Conservation (phyloP, 23 red algal species). For the Porphyridium purpureum region DNA sequence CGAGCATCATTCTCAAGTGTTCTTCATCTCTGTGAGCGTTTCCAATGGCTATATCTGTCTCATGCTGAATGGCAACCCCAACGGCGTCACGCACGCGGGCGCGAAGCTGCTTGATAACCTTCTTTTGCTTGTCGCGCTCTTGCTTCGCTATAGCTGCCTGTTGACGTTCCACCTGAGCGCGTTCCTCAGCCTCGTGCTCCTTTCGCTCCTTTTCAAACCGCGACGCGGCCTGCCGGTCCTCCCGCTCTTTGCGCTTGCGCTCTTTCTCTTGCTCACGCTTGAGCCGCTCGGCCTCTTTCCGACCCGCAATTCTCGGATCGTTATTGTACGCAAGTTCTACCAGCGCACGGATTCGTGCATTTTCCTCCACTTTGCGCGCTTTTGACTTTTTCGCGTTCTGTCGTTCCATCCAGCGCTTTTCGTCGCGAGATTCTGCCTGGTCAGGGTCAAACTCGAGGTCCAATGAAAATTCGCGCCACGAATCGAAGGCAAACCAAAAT, state of each 20-base stretch:
- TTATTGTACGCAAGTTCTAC: constrained; percentile 59
- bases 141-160: constrained; percentile 10
- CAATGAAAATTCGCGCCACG: constrained; percentile 67
- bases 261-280: not conserved
- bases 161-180: constrained; percentile 8
- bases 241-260: not conserved
- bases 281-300: constrained; percentile 8
- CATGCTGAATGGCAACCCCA: too few species aligned
- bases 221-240: constrained; percentile 16
- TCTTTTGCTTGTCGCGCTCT: constrained; percentile 28
- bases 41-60: too few species aligned
- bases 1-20: not conserved
- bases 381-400: constrained; percentile 53
- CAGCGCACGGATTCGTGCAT: constrained; percentile 29
- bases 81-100: not conserved
- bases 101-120: not conserved
- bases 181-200: constrained; percentile 21
- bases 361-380: constrained; percentile 28
- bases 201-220: constrained; percentile 15
- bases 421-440: constrained; percentile 58
- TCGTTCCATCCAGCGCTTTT: constrained; percentile 72
- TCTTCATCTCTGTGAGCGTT: too few species aligned
- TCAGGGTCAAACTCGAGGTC: constrained; percentile 57
- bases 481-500: constrained; percentile 63
- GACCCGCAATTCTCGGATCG: constrained; percentile 29